A percentile compares a stretch with the other conserved stretches of the same genome.
phyloP scores from a whole-genome alignment of 176 grass and related monocot species.

The Dactylis glomerata region DNA sequence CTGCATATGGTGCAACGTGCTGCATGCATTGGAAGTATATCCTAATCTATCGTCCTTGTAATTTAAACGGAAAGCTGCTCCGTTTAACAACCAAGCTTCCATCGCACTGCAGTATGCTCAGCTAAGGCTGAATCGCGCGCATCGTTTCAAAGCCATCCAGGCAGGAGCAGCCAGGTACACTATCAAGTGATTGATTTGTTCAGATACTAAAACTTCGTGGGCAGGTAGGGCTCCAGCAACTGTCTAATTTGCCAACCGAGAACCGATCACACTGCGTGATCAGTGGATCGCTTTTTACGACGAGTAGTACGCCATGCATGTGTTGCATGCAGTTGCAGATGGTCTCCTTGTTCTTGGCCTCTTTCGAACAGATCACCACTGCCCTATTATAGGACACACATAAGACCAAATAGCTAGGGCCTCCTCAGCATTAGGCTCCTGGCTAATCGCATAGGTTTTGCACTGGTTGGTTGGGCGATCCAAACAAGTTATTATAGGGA shows the following conservation, averaged over 20 bases:
- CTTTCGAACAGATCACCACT: background rate
- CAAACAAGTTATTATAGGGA: background rate
- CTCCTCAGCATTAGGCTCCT: background rate
- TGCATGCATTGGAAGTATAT: background rate
- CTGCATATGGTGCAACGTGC: background rate
- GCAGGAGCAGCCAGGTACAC: background rate
- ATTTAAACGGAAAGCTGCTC: background rate
- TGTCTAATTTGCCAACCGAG: background rate
- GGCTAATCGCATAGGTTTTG: background rate
- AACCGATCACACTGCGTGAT: background rate
- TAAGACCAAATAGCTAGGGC: background rate
- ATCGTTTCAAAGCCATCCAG: background rate
- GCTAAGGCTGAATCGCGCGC: background rate
- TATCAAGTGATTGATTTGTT: background rate
- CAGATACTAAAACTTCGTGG: background rate
- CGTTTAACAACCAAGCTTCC: background rate
- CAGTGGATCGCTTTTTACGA: background rate
- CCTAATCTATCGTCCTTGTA: background rate
- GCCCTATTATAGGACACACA: background rate
- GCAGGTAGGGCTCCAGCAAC: background rate
- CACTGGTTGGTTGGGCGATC: background rate
- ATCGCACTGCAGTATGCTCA: background rate
- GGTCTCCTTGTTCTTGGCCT: background rate
- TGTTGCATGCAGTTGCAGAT: background rate
- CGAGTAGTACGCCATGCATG: background rate